Conservation (phyloP, 257 asterid species). For the Solanum phureja region DNA sequence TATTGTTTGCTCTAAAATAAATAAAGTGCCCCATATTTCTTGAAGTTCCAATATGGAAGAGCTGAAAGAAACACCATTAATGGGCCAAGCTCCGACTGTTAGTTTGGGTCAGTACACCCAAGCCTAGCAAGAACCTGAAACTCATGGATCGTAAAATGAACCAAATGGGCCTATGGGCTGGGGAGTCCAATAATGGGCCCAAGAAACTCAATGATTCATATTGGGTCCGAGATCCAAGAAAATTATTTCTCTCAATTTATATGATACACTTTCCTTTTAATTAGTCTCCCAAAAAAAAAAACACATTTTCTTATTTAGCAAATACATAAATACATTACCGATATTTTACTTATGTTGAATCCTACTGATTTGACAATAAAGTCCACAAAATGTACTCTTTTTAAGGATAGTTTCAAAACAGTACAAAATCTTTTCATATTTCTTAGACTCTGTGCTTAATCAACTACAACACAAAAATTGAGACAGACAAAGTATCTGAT, state of each 20-base stretch:
- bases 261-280: too few relatives aligned
- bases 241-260: not conserved
- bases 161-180: not conserved
- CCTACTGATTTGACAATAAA: too few relatives aligned
- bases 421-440: too few relatives aligned
- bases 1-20: too few relatives aligned
- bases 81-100: not conserved
- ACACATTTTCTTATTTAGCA: not conserved
- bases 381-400: too few relatives aligned
- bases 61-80: not conserved
- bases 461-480: too few relatives aligned
- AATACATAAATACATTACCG: too few relatives aligned
- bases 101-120: not conserved
- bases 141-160: not conserved
- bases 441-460: too few relatives aligned
- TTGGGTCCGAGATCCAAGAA: not conserved
- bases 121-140: not conserved
- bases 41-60: too few relatives aligned
- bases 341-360: too few relatives aligned
- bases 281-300: not conserved
- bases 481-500: not conserved
- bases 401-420: too few relatives aligned
- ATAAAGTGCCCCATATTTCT: too few relatives aligned
- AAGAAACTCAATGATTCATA: not conserved
- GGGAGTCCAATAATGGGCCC: not conserved